Base-by-base conservation (phyloP, 306 rosid species). In the Castanea mollissima region DNA sequence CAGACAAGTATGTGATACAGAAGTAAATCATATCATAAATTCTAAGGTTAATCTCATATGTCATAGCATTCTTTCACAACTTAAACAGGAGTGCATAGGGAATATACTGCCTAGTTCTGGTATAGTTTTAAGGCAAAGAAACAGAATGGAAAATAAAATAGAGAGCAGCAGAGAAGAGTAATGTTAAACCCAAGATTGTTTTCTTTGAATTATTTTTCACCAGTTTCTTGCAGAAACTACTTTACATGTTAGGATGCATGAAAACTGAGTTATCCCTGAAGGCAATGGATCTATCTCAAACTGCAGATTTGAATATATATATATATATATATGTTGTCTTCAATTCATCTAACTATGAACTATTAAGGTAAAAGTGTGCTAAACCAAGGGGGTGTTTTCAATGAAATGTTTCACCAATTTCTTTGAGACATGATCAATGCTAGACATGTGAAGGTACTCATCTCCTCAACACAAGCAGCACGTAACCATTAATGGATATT, bases 81-180 rank as follows among this genome's bases (percentile, higher is more conserved):
- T 68, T 56, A 32, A 68, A 52, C 74, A 12, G 69, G 78, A 55
- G 70, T 55, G 41, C 21, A 58, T 34, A 21, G 49, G 55, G 7
- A 23, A 74, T 21, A 11, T 73, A 76, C 49, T 49, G 35, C 44
- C 56, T 69, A 76, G 11, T 68, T 68, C 14, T 64, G 60, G 41
- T 20, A 21, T 27, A 64, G 23, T 35, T 67, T 95, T 92, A 91
- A 88, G 58, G 79, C 72, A 87, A 83, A 72, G 73, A 67, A 76
- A 34, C 75, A 85, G 74, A 75, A 56, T 31, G 64, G 75, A 69
- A 78, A 21, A 29, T 23, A 13, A 1, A 54, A 58, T 8, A 58
- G 4, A 7, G 25, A 71, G 32, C 54, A 60, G 73, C 35, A 16
- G 49, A 59, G 62, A 69, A 32, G 60, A 60, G 44, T 32, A 7